Base-by-base conservation (phyloP, 768 basidiomycete genomes). In the Serpula lacrymans region DNA sequence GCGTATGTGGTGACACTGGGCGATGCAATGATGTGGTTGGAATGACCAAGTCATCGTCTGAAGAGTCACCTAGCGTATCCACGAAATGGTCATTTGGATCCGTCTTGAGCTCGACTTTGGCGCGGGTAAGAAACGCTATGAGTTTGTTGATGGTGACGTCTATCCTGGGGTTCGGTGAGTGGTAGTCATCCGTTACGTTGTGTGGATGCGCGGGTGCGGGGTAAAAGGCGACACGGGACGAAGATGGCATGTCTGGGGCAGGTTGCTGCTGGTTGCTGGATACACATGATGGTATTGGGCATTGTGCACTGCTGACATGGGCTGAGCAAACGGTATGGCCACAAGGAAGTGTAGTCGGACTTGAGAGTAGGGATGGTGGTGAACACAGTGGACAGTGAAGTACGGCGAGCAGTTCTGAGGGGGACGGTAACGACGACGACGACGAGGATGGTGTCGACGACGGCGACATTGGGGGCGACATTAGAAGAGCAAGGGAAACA, bases 251-350 rank as follows among this genome's bases (percentile, higher is more conserved):
- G 51, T 63, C 55, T 27, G 68, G 63, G 13, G 55, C 46, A 41
- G 36, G 34, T n/a, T 22, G 32, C 37, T 39, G 52, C 35, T 42
- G 52, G 41, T 47, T 38, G 39, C 43, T 25, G 30, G 40, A 42
- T 35, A 33, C 47, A 48, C 69, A 79, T 22, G 51, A 46, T 18
- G 66, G 59, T 39, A 70, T 45, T 42, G 67, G 64, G 49, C 71
- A 65, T 26, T 24, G 40, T 17, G 57, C 2, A 6, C 49, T 49
- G 47, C 44, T 57, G 41, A 71, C 50, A 55, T 88, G 87, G n/a
- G 17, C 32, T 0, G 77, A 60, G 52, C 91, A 96, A 47, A 94
- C 47, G 16, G 90, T 74, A 57, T 96, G 92, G 39, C 92, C 92
- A 54, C 92, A 96, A 51, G 69, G 75, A 28, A 95, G 80, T 7